A percentile compares a stretch with the other conserved stretches of the same genome.
These are phyloP conservation scores for Mikania micrantha DNA, from an alignment of 129 eudicot genomes.

Conservation along the genomic window DNA sequence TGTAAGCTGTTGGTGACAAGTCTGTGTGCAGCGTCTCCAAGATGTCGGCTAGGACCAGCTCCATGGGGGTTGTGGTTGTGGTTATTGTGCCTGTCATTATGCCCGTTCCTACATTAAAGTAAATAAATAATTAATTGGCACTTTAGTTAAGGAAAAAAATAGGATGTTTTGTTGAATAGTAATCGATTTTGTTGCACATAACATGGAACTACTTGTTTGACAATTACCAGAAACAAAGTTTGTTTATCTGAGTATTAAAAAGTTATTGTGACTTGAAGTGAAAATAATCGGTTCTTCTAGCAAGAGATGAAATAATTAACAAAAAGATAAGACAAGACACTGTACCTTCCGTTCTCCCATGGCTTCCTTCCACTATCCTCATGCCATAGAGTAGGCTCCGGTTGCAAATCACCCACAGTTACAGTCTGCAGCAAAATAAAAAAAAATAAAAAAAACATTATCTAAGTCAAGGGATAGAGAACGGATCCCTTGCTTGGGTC, in stretches of 20 bases:
- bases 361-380: conserved; percentile 76
- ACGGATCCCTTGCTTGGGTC: no score
- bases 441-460: no score
- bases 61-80: conserved; percentile 30
- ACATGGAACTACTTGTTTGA: background rate
- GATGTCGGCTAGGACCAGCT: conserved; percentile 52
- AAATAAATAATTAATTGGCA: background rate
- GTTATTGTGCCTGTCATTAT: conserved; percentile 32
- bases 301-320: background rate
- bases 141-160: background rate
- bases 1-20: conserved; percentile 76
- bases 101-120: conserved; percentile 1
- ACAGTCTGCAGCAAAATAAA: conserved; percentile 46
- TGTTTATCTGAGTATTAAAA: background rate
- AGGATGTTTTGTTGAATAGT: background rate
- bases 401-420: conserved; percentile 59
- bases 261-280: background rate
- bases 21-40: conserved; percentile 92
- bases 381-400: conserved; percentile 82
- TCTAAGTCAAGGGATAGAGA: no score
- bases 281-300: background rate
- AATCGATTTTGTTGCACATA: background rate
- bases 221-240: background rate
- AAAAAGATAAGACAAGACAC: background rate
- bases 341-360: conserved; percentile 67